Base-by-base conservation (phyloP, 2,329 filamentous ascomycete species). In the Herpotrichia juniperi region DNA sequence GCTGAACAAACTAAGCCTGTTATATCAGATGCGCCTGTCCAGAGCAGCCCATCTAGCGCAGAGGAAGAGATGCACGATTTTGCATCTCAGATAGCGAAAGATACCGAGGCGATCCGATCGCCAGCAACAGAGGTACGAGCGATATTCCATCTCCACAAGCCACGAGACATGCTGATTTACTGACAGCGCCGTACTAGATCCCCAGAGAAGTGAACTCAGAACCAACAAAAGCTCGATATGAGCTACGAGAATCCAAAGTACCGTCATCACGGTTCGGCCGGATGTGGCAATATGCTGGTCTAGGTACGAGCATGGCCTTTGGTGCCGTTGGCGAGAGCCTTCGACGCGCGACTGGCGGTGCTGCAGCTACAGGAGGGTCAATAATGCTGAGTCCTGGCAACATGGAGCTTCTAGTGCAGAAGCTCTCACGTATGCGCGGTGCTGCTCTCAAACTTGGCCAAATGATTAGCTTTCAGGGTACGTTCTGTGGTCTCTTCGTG, bases 391-490 rank as follows among this genome's bases (percentile, higher is more conserved):
- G 90, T 72, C 83, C 91, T 5, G 87, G 81, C 9, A 99, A 99
- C 67, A 92, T 97, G 84, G 93, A 97, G 71, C 85, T 96, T 42
- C 82, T 99, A 8, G 94, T 99, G 1, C 82, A 91, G 4, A 97
- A 96, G 74, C 82, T 99, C 2, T 97, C 93, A 2, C 89, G 90
- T 19, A 99, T 99, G 94, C 86, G 94, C 66, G 94, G 94, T 31
- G 96, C 94, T 5, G 94, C 94, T n/a, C 80, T 99, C 35, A 99
- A 99, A 77, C 77, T 99, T 22, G 96, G 94, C 0, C 94, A 99
- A 78, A 94, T 97, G 89, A 89, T 99, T 81, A 97, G 92, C 72
- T 94, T 99, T 68, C 94, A 99, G 79, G 81, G 81, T 81, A 57
- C 16, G 30, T 55, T 49, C 51, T 48, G 19, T 22, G 22, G 3